Conservation (phyloP, 2,329 filamentous ascomycete genomes). For the Exophiala oligosperma region DNA sequence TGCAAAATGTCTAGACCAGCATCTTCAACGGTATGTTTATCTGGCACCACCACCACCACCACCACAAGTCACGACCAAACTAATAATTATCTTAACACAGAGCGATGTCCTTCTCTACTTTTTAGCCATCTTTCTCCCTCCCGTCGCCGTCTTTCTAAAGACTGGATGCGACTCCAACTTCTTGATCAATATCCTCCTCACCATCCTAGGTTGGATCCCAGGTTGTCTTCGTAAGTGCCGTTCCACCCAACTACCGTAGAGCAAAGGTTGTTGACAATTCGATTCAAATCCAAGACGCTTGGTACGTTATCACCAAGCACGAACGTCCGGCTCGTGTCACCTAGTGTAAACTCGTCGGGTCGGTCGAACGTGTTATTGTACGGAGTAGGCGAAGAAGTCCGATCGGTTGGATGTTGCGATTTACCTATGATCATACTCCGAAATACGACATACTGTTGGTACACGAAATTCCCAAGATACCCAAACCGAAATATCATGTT, state of each 20-base stretch:
- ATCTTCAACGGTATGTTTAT: slow-evolving; percentile 12
- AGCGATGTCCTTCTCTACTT: slow-evolving; percentile 41
- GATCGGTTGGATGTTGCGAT: too few species aligned
- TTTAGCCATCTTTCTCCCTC: slow-evolving; percentile 84
- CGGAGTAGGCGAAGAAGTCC: too few species aligned
- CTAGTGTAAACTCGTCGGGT: neutral
- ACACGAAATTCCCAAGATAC: neutral
- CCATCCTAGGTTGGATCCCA: slow-evolving; percentile 71
- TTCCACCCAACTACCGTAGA: too few species aligned
- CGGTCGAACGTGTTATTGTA: neutral
- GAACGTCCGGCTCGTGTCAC: slow-evolving; percentile 15
- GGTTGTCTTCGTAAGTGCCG: slow-evolving; percentile 76
- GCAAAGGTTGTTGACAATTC: too few species aligned
- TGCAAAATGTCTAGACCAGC: slow-evolving; percentile 9
- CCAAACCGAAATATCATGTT: neutral
- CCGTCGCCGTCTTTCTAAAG: slow-evolving; percentile 91
- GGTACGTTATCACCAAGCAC: slow-evolving; percentile 26
- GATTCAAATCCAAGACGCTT: slow-evolving; percentile 16
- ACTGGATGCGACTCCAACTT: slow-evolving; percentile 82
- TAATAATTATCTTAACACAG: neutral
- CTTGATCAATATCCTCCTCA: slow-evolving; percentile 88
- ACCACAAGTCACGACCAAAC: neutral
- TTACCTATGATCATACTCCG: too few species aligned
- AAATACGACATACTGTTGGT: too few species aligned
- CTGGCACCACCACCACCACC: too few species aligned